These are phyloP conservation scores for Xylariaceae sp. DNA, from an alignment of 2,329 filamentous ascomycete species.

Conservation along the genomic window DNA sequence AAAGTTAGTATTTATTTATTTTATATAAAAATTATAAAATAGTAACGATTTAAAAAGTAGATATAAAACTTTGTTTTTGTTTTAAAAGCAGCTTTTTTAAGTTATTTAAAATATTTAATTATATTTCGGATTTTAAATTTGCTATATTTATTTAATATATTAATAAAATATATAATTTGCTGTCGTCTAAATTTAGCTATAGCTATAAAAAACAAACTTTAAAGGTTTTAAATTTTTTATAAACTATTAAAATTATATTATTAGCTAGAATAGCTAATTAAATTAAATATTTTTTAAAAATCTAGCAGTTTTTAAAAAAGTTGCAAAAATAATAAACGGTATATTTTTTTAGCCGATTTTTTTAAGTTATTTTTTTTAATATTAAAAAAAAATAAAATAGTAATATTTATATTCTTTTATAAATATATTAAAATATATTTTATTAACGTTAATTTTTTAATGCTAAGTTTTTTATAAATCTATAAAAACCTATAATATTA, in stretches of 20 bases:
- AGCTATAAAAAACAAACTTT: conserved; percentile 2
- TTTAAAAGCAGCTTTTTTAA: conserved; percentile 29
- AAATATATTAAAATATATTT: no score
- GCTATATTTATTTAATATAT: conserved; percentile 46
- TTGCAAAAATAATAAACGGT: conserved; percentile 46
- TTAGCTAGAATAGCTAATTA: not conserved
- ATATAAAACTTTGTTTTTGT: conserved; percentile 26
- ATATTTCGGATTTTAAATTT: conserved; percentile 40
- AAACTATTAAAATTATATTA: not conserved
- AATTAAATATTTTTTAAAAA: conserved; percentile 27
- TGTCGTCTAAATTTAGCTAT: conserved; percentile 9
- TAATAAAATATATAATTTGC: conserved; percentile 18
- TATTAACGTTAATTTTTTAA: conserved; percentile 42
- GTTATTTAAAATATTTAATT: conserved; percentile 39
- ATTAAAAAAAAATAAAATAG: conserved; percentile 44
- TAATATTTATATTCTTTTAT: no score
- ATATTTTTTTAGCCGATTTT: conserved; percentile 44
- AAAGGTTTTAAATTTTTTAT: conserved; percentile 1
- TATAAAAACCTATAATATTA: conserved; percentile 37
- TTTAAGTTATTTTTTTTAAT: conserved; percentile 42
- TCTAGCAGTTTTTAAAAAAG: conserved; percentile 35
- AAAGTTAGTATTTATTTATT: not conserved
- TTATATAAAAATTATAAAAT: conserved; percentile 30
- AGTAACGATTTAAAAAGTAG: conserved; percentile 40
- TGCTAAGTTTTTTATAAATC: conserved; percentile 42